Percentiles rank a stretch among this genome's conserved stretches.
Evolutionary conservation across 2,329 filamentous ascomycete species (phyloP).

Genomic region (Hyphodiscus sp.): DNA sequence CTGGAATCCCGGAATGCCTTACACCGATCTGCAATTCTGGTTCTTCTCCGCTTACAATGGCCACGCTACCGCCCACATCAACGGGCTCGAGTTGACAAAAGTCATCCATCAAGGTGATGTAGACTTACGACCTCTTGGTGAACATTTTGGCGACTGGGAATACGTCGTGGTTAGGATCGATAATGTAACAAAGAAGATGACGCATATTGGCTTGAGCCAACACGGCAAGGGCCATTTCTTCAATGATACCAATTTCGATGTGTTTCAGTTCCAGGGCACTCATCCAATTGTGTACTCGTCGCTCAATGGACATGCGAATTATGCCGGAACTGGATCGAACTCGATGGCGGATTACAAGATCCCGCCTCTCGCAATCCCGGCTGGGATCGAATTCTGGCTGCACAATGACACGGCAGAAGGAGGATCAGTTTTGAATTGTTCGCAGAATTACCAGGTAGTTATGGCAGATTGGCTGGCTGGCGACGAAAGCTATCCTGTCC

Average conservation of each 20-base stretch:
- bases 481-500: constrained; percentile 10
- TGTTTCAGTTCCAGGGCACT: constrained; percentile 10
- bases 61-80: constrained; percentile 14
- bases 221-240: constrained; percentile 18
- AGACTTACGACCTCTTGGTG: constrained; percentile 17
- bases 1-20: constrained; percentile 11
- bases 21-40: constrained; percentile 23
- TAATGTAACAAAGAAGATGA: constrained; percentile 16
- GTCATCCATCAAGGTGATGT: constrained; percentile 11
- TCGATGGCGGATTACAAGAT: constrained; percentile 15
- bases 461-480: constrained; percentile 16
- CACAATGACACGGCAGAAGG: constrained; percentile 16
- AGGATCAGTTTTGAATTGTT: constrained; percentile 8
- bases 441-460: constrained; percentile 13
- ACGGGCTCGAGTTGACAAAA: constrained; percentile 12
- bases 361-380: constrained; percentile 10
- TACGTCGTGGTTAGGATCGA: constrained; percentile 17
- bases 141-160: constrained; percentile 21
- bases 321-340: constrained; percentile 13
- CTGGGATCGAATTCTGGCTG: constrained; percentile 17
- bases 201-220: constrained; percentile 13
- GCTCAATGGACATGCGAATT: constrained; percentile 22
- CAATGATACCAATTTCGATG: constrained; percentile 6
- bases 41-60: constrained; percentile 20
- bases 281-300: constrained; percentile 19